A percentile compares a stretch with the other conserved stretches of the same genome.
Conservation (phyloP, 1,284 basidiomycete species). For the Austroboletus novae-zelandiae region DNA sequence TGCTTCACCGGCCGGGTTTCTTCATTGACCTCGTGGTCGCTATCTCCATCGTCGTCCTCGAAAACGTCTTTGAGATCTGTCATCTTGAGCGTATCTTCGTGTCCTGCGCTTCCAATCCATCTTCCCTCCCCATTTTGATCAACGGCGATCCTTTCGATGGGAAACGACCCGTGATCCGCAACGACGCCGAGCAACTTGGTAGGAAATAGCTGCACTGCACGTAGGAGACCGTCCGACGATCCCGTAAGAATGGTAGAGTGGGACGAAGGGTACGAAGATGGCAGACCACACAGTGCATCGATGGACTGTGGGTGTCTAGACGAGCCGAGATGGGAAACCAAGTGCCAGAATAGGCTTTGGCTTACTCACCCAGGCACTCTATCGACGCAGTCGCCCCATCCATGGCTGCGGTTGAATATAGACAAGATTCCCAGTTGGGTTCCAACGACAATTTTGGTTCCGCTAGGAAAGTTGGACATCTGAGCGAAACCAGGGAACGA, state of each 20-base stretch:
- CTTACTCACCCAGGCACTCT: conserved; percentile 76
- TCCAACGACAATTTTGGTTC: conserved; percentile 82
- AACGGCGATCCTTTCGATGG: conserved; percentile 82
- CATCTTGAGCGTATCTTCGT: conserved; percentile 84
- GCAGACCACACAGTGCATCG: conserved; percentile 77
- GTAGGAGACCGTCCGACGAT: conserved; percentile 88
- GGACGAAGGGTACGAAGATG: conserved; percentile 61
- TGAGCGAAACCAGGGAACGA: background rate
- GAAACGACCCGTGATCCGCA: conserved; percentile 87
- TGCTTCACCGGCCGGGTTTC: conserved; percentile 42
- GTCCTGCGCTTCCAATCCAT: conserved; percentile 93
- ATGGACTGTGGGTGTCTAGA: conserved; percentile 82
- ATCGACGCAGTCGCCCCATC: conserved; percentile 93
- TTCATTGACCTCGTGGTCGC: conserved; percentile 32
- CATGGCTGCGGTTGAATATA: conserved; percentile 83
- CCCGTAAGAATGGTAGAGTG: conserved; percentile 84
- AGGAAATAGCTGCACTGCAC: conserved; percentile 88
- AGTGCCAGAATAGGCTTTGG: background rate
- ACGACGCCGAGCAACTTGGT: conserved; percentile 90
- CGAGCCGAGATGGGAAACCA: conserved; percentile 9
- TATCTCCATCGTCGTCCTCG: conserved; percentile 33
- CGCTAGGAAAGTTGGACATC: conserved; percentile 39
- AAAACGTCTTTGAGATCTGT: conserved; percentile 73
- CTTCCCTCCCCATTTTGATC: conserved; percentile 53
- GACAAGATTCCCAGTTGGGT: conserved; percentile 91